Base-by-base conservation (phyloP, 441 rosid genomes). In the Populus hybrid region DNA sequence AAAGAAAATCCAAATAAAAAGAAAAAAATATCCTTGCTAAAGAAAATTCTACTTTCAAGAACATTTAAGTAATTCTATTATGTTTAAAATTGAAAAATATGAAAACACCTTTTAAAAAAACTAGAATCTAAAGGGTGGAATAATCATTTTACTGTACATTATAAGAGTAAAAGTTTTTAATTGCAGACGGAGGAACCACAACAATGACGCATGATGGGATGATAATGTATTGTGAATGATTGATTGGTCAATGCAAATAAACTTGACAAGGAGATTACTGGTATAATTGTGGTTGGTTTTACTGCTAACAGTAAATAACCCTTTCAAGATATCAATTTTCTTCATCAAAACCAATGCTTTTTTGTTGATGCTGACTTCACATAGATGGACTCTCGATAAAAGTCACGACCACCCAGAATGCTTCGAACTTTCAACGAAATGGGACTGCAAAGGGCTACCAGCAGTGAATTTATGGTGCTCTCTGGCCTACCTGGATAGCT, bases 351-450 rank as follows among this genome's bases (percentile, higher is more conserved):
- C 45, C 64, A 24, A 26, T 59, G 80, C 29, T 18, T 53, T 63
- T 11, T 38, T 36, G 12, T 26, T 63, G 80, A 78, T 63, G 29
- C 18, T 69, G 84, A 82, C 82, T 20, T 36, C 38, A 69, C 82
- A 73, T 21, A 21, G 6, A 24, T 64, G 71, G 71, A 29, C 56
- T 45, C 20, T 14, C 45, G 45, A 38, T 38, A 38, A 26, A 4
- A 72, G 42, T n/a, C 23, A 72, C 59, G n/a, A 28, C 64, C 26
- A 1, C 11, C 64, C 64, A 26, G 9, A 28, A 63, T 5, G 7
- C 38, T 50, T 68, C 69, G 1, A 73, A 4, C 14, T 33, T 38
- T 23, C 7, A 64, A 18, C 26, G 3, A 33, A 12, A 33, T 10
- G 6, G 23, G 10, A 20, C 53, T 2, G 12, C 12, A 33, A 61